Evolutionary conservation across 306 rosid genomes (phyloP).

Genomic region (Mimosa bimucronata): DNA sequence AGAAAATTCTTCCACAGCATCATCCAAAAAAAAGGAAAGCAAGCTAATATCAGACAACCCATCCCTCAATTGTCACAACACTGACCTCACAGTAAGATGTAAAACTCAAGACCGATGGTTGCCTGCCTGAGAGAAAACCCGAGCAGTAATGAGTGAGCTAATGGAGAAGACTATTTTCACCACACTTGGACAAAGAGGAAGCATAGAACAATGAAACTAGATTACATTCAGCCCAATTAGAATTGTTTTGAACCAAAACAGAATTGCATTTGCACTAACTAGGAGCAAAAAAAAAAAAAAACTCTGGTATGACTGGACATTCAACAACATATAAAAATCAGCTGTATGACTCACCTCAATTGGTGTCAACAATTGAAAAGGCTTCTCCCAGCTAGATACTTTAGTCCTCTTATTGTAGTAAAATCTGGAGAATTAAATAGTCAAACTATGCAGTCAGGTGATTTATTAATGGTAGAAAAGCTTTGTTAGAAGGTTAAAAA

Average conservation of each 20-base stretch:
- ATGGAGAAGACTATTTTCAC: conserved; percentile 50
- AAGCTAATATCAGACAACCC: conserved; percentile 55
- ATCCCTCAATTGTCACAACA: conserved; percentile 53
- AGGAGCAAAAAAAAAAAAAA: conserved; percentile 36
- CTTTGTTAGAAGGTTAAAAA: not conserved
- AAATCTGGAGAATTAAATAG: conserved; percentile 58
- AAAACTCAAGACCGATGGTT: conserved; percentile 54
- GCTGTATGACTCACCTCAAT: conserved; percentile 74
- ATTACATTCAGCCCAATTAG: conserved; percentile 33
- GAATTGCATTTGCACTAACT: conserved; percentile 22
- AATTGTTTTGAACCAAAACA: conserved; percentile 33
- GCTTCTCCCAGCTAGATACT: conserved; percentile 95
- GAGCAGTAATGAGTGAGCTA: conserved; percentile 52
- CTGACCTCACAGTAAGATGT: conserved; percentile 55
- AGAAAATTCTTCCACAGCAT: conserved; percentile 33
- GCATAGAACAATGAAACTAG: conserved; percentile 47
- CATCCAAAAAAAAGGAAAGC: conserved; percentile 44
- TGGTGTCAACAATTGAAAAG: conserved; percentile 84
- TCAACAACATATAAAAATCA: conserved; percentile 38
- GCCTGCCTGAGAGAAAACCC: conserved; percentile 60
- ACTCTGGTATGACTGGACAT: conserved; percentile 35
- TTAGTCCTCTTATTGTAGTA: conserved; percentile 82
- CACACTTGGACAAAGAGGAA: conserved; percentile 42
- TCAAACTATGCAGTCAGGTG: conserved; percentile 11
- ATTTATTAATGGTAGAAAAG: not conserved